Evolutionary conservation across 495 filamentous ascomycete species (phyloP), one percentile per base, ranked within the genome.

Genomic region (Paragyromitra xinjiangensis): DNA sequence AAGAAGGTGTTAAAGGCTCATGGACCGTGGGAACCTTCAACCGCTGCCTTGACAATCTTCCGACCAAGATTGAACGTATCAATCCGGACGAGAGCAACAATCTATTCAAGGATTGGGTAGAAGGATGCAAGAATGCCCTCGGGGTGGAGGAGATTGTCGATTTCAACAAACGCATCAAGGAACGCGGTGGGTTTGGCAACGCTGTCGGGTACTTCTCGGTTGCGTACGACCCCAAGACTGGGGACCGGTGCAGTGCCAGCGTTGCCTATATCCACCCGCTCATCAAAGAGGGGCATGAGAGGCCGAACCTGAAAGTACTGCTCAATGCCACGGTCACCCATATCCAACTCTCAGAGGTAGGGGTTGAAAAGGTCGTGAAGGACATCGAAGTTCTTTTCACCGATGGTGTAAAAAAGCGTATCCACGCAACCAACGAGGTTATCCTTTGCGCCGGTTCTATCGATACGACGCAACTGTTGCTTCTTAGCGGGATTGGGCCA

Each of bases 191-290:
- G 45, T 83, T 95, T 70, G 88, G 89, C 62, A 86, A 90, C 81
- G 90, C 91, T 67, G 92, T 93, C 3, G 93, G 93, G 22, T 95
- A 94, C 86, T 94, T 95, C 87, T 92, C 89, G 53, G 89, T 95
- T 45, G 87, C 91, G 40, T 95, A 94, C 84, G 93, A 94, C 83
- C 92, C 92, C 0, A 92, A 94, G 76, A 88, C 92, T 79, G 92
- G 92, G 75, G 88, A 87, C 71, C 88, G 93, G 56, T 92, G 90
- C 85, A 93, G 91, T 82, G 92, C 93, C 64, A 91, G 89, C 79
- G 93, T 95, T 3, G 93, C 93, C 16, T 95, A 95, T 82, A 92
- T 95, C 81, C 93, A 95, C 80, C 93, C 93, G 24, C 93, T 95
- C 70, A 85, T 95, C 42, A 86, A 88, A 11, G 92, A 91, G 6